Evolutionary conservation across 73 alveolate species (phyloP), one percentile per base, ranked within the genome.

Genomic region (Tetrahymena elliotti): DNA sequence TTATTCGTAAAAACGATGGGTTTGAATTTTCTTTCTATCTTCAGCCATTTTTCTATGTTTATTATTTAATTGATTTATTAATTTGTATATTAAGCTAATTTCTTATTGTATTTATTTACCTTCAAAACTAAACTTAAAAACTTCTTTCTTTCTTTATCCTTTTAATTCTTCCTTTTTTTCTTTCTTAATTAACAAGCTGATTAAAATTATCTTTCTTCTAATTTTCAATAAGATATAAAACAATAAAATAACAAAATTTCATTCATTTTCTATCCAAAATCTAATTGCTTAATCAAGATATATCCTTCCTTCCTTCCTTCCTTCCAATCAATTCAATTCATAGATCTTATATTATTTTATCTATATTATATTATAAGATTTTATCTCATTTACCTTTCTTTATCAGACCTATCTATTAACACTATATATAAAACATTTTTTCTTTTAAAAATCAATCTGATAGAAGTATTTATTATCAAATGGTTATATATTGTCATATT

Each of bases 1-100:
- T 37, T 98, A 97, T 94, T 96, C 98, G 94, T 98, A 98, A 97
- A 98, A 97, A 95, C 99, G 88, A 68, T 31, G 36, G 88, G 88
- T 68, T 68, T 68, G 36, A 68, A 68, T 68, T 68, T 68, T 68
- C 88, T 68, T 68, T 68, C 88, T 68, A 68, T 68, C 88, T 68
- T 68, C 88, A 68, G 88, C 88, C 88, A 68, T 68, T 68, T 68
- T 24, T 68, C 82, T 47, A 47, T 47, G 82, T 47, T 68, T 27
- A 27, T 68, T 68, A 68, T 27, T 68, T 68, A 68, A 68, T 27
- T 27, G 88, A 31, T 68, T 24, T 18, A 68, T 68, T 31, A 27
- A 68, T n/a, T 68, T 68, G 16, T 68, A 68, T 68, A 68, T 68
- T 68, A 68, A 68, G 88, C 36, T 68, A 68, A 68, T 68, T 68